Evolutionary conservation across 2,329 filamentous ascomycete species (phyloP).

Genomic region (Trichoderma koningiopsis): DNA sequence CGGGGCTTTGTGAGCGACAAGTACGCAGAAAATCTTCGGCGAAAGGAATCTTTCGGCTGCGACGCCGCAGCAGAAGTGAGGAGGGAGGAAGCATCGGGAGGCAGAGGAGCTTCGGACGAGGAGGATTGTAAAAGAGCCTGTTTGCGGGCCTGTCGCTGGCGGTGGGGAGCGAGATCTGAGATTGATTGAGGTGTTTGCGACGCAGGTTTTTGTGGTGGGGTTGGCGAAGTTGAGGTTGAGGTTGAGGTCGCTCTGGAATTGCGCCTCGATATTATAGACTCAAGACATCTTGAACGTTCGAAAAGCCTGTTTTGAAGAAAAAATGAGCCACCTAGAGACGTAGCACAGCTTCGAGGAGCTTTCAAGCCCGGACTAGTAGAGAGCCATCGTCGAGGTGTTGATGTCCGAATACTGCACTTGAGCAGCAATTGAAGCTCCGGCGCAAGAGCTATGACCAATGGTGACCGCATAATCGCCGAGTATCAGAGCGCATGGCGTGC

Average conservation of each 20-base stretch:
- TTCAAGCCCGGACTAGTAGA: constrained; percentile 34
- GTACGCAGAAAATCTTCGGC: constrained; percentile 74
- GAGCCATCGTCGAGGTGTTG: constrained; percentile 35
- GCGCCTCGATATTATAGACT: constrained; percentile 37
- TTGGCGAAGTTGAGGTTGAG: constrained; percentile 30
- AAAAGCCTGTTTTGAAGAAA: constrained; percentile 43
- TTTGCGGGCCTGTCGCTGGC: constrained; percentile 40
- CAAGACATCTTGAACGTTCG: constrained; percentile 43
- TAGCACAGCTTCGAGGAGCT: constrained; percentile 31
- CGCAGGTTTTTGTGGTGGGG: constrained; percentile 27
- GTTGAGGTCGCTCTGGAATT: constrained; percentile 35
- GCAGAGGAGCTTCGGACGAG: constrained; percentile 39
- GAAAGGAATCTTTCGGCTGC: constrained; percentile 54
- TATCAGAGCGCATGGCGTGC: constrained; percentile 36
- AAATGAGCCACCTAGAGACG: constrained; percentile 33
- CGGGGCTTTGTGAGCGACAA: constrained; percentile 95
- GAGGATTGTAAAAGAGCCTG: constrained; percentile 27
- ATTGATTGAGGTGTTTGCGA: constrained; percentile 31
- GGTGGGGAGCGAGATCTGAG: constrained; percentile 39
- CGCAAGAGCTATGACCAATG: constrained; percentile 37
- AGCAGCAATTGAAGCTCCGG: constrained; percentile 35
- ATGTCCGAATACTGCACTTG: constrained; percentile 28
- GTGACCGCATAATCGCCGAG: constrained; percentile 40
- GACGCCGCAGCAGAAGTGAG: constrained; percentile 56
- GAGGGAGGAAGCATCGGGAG: constrained; percentile 56